Base-by-base conservation (phyloP, 441 rosid genomes). In the Erodium texanum region DNA sequence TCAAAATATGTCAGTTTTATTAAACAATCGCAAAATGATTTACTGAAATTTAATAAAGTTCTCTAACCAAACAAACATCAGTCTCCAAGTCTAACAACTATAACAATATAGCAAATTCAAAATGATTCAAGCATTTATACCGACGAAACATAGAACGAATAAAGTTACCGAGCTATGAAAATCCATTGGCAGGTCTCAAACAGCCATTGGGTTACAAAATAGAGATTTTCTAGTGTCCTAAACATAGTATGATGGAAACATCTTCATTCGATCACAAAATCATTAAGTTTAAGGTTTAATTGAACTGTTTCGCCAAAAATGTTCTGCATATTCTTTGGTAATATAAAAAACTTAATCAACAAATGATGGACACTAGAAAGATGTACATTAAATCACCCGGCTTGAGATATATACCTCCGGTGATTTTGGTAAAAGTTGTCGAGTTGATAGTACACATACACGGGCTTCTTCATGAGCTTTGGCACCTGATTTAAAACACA, bases 341-440 rank as follows among this genome's bases (percentile, higher is more conserved):
- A 14, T 14, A 1, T 5, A 48, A 14, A 48, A 14, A 14, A 14
- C 2, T 41, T 10, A 48, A 14, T 15, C n/a, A 48, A 48, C 54
- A 48, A 48, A 14, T 48, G 54, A 48, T 48, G 54, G 3, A 48
- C 18, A 48, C 54, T 15, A 15, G 18, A 48, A 9, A 38, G 36
- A 32, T 32, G 2, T 41, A 41, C 48, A 9, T 41, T 9, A 48
- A 9, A 48, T 0, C 16, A 48, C 54, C 15, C 48, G 32, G 64
- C 64, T 59, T 59, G 64, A 61, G 6, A 19, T 45, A 72, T 73
- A 10, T 75, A 84, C 87, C 87, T 82, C 1, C 87, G 82, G 72
- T 84, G 87, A 67, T 84, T 84, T 72, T 81, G 87, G 73, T 84
- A 81, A 70, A 81, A 84, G 75, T 84, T 80, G 67, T 77, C 81